These are phyloP conservation scores for Macrocybe sp. DNA, from an alignment of 1,284 basidiomycete species.

Conservation along the genomic window DNA sequence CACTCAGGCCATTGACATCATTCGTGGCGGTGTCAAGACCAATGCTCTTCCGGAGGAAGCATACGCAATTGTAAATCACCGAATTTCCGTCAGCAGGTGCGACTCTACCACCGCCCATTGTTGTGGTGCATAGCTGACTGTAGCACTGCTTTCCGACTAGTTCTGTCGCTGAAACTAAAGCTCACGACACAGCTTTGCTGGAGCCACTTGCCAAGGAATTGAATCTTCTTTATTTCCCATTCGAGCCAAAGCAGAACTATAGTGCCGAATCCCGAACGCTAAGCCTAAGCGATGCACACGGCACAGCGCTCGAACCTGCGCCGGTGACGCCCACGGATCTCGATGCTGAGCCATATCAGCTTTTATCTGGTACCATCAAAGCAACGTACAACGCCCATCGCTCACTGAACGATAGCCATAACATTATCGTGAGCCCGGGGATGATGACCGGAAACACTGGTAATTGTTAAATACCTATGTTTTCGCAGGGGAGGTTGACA, in stretches of 20 bases:
- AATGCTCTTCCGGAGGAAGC: conserved; percentile 59
- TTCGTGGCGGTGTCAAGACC: conserved; percentile 64
- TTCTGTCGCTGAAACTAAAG: conserved; percentile 37
- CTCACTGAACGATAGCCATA: conserved; percentile 14
- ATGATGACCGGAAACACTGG: conserved; percentile 35
- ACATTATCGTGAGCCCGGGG: conserved; percentile 29
- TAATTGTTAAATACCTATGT: conserved; percentile 6
- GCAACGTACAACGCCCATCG: conserved; percentile 37
- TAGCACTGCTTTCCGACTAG: conserved; percentile 18
- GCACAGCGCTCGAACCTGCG: conserved; percentile 35
- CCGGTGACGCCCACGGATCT: conserved; percentile 36
- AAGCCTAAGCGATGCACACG: conserved; percentile 31
- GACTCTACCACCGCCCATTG: conserved; percentile 3
- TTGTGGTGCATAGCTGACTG: not conserved
- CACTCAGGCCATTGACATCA: conserved; percentile 67
- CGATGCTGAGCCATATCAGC: conserved; percentile 31
- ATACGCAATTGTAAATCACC: conserved; percentile 54
- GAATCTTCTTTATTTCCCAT: conserved; percentile 36
- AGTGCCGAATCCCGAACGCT: conserved; percentile 10
- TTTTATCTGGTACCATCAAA: conserved; percentile 44
- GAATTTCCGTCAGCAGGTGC: conserved; percentile 49
- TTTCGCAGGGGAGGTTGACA: not conserved
- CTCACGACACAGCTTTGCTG: conserved; percentile 38
- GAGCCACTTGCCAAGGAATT: conserved; percentile 36
- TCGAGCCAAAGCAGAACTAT: no score